A percentile compares a stretch with the other conserved stretches of the same genome.
Conservation (phyloP, 2,329 filamentous ascomycete species). For the Botrytis hyacinthi region DNA sequence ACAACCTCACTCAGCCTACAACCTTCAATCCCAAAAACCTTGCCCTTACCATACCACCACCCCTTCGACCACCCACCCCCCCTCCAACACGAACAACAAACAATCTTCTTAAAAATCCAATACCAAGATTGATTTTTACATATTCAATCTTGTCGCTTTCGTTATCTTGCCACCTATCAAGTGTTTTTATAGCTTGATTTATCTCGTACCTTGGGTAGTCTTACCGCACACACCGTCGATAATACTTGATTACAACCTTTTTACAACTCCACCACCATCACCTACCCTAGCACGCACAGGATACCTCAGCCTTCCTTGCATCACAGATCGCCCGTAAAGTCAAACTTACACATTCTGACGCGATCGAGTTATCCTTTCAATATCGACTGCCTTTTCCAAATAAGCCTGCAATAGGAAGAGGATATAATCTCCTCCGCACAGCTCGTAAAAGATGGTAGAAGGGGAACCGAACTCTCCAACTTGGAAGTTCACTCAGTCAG, state of each 20-base stretch:
- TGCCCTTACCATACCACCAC: neutral
- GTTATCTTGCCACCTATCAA: neutral
- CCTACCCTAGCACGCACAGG: constrained; percentile 30
- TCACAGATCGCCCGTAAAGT: constrained; percentile 20
- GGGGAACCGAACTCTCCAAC: constrained; percentile 90
- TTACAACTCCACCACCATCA: constrained; percentile 1
- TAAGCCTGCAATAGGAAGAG: constrained; percentile 31
- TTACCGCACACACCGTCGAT: constrained; percentile 20
- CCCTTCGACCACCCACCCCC: neutral
- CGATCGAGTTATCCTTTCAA: constrained; percentile 27
- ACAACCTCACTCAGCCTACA: constrained; percentile 13
- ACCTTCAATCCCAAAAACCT: constrained; percentile 1
- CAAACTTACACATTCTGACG: constrained; percentile 28
- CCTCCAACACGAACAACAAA: neutral
- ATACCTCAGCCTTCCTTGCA: constrained; percentile 32
- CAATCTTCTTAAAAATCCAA: neutral
- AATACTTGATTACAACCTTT: constrained; percentile 20
- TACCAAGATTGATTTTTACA: neutral
- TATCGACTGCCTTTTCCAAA: constrained; percentile 13
- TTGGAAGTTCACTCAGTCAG: constrained; percentile 96
- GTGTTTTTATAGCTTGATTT: neutral
- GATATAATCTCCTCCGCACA: constrained; percentile 35
- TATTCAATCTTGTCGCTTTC: constrained; percentile 13
- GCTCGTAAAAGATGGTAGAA: constrained; percentile 81
- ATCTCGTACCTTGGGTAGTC: neutral